Conservation (phyloP, 805 yeast species). For the Wickerhamomyces mucosus region DNA sequence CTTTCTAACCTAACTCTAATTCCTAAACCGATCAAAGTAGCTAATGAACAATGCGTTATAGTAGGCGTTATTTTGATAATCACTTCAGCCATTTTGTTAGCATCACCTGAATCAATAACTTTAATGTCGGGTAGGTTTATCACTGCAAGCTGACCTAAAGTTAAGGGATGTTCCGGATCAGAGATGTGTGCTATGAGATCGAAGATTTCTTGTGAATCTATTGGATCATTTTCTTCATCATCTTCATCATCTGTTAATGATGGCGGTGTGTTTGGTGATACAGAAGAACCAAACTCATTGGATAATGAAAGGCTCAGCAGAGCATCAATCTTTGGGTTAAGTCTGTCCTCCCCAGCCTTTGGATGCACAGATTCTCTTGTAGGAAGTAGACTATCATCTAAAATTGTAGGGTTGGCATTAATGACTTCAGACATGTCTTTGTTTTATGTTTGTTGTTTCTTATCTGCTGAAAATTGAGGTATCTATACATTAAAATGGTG, state of each 20-base stretch:
- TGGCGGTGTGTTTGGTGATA: neutral
- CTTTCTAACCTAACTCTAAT: constrained; percentile 87
- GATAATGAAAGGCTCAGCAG: constrained; percentile 8
- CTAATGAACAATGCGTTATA: constrained; percentile 93
- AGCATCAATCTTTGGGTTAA: constrained; percentile 13
- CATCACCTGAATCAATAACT: constrained; percentile 50
- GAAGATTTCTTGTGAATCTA: constrained; percentile 85
- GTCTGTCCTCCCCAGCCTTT: constrained; percentile 5
- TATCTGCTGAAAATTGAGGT: neutral
- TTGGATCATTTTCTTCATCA: constrained; percentile 42
- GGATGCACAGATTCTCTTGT: constrained; percentile 36
- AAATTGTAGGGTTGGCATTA: constrained; percentile 83
- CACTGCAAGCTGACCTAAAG: constrained; percentile 89
- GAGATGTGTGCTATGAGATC: constrained; percentile 80
- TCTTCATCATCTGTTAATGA: constrained; percentile 9
- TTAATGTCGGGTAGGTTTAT: constrained; percentile 76
- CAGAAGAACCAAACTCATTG: constrained; percentile 1
- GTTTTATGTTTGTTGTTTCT: constrained; percentile 18
- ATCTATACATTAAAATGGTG: neutral
- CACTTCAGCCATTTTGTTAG: constrained; percentile 58
- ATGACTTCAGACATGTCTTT: constrained; percentile 64
- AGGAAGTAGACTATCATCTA: constrained; percentile 71
- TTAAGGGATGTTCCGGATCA: constrained; percentile 96
- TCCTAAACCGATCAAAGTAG: constrained; percentile 92
- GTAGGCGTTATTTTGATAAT: constrained; percentile 89